Conservation (phyloP, 2,329 filamentous ascomycete species). For the Ascochyta clinopodiicola region DNA sequence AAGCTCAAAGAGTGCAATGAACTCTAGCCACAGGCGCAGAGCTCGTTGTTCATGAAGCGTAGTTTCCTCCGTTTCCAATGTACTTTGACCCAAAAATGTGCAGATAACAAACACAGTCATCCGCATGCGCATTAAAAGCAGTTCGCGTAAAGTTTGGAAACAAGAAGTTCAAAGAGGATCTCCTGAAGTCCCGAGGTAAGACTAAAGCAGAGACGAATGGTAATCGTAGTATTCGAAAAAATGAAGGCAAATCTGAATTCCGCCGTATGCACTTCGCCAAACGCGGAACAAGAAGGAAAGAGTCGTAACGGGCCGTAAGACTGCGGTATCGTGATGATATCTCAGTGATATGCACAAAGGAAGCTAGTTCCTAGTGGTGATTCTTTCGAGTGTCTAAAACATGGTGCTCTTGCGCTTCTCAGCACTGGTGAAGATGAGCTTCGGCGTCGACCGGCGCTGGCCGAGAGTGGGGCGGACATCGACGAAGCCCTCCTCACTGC, state of each 20-base stretch:
- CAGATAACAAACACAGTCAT: conserved; percentile 29
- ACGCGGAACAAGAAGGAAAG: conserved; percentile 34
- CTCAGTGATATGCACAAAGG: conserved; percentile 47
- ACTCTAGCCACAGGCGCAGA: conserved; percentile 45
- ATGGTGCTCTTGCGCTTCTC: conserved; percentile 85
- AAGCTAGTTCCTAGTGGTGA: conserved; percentile 25
- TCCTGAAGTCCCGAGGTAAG: conserved; percentile 18
- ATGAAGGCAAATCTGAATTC: conserved; percentile 24
- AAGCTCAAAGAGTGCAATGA: conserved; percentile 45
- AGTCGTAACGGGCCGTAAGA: conserved; percentile 49
- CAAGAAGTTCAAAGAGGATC: conserved; percentile 35
- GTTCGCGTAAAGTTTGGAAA: conserved; percentile 37
- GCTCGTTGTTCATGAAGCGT: conserved; percentile 38
- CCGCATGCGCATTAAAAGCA: conserved; percentile 46
- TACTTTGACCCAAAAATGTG: conserved; percentile 22
- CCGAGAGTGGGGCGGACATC: conserved; percentile 61
- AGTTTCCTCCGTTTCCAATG: conserved; percentile 21
- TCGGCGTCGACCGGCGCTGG: conserved; percentile 79
- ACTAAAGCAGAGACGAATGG: conserved; percentile 39
- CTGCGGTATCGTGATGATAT: conserved; percentile 33
- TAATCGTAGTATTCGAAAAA: conserved; percentile 35
- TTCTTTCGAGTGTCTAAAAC: conserved; percentile 54
- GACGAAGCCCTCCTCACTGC: conserved; percentile 67
- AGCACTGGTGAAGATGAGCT: conserved; percentile 84
- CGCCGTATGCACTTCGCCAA: conserved; percentile 36